Percentiles rank a stretch among this genome's conserved stretches.
Conservation (phyloP, 305 asterid species). For the Fraxinus ornus region DNA sequence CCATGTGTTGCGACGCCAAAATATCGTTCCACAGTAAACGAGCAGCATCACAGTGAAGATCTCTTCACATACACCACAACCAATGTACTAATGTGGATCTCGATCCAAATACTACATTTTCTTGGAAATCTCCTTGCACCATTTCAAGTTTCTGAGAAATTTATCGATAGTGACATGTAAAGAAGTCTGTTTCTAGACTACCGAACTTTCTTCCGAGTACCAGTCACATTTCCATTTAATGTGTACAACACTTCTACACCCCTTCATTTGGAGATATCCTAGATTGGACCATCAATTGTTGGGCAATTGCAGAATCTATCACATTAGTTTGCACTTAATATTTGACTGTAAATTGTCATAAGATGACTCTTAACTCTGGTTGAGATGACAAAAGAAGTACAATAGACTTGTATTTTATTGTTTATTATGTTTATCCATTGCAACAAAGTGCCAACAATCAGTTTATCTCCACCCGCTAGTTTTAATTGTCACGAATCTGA, state of each 20-base stretch:
- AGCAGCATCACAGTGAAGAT: no score
- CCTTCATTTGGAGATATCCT: background rate
- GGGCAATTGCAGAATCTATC: background rate
- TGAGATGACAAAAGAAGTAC: background rate
- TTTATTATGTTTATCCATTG: background rate
- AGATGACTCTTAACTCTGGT: background rate
- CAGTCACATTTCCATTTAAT: background rate
- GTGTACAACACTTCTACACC: background rate
- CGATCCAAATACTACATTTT: background rate
- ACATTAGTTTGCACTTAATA: background rate
- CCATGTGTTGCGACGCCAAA: no score
- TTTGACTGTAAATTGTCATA: background rate
- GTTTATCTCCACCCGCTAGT: background rate
- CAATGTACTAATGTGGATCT: background rate
- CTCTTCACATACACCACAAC: background rate
- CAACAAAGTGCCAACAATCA: background rate
- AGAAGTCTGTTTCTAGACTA: background rate
- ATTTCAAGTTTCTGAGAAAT: background rate
- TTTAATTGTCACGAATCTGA: background rate
- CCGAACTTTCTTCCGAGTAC: background rate
- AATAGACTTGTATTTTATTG: background rate
- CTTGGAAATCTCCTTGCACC: background rate
- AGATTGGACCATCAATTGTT: background rate
- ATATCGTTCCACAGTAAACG: no score
- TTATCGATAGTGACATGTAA: background rate